phyloP scores from a whole-genome alignment of 495 filamentous ascomycete species.

The Aspergillus taichungensis region DNA sequence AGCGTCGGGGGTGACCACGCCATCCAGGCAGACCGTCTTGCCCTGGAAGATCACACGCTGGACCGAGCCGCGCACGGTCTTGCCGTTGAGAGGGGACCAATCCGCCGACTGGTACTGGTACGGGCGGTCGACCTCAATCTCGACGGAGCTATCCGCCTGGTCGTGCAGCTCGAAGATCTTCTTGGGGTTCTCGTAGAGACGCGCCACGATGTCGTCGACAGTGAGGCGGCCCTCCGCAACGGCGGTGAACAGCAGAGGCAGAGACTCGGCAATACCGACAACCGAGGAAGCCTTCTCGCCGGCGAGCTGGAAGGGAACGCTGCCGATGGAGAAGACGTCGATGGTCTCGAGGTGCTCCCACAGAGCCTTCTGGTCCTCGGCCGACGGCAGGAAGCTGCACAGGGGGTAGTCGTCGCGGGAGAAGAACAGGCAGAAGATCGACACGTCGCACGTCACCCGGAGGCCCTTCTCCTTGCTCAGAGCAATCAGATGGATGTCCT shows the following conservation, averaged over 20 bases:
- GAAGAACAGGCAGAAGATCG: conserved; percentile 72
- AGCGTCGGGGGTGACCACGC: conserved; percentile 46
- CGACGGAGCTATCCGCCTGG: conserved; percentile 62
- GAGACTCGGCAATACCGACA: conserved; percentile 66
- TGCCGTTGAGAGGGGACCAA: conserved; percentile 74
- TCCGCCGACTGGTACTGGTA: conserved; percentile 47
- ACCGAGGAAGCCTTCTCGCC: conserved; percentile 47
- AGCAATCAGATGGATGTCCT: conserved; percentile 73
- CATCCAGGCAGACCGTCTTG: conserved; percentile 70
- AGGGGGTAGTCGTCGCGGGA: conserved; percentile 66
- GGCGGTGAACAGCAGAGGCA: conserved; percentile 72
- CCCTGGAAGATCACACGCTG: conserved; percentile 73
- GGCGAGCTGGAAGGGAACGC: conserved; percentile 72
- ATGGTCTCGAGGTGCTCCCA: conserved; percentile 73
- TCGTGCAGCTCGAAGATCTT: conserved; percentile 83
- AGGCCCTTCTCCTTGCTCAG: conserved; percentile 76
- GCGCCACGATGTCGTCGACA: conserved; percentile 59
- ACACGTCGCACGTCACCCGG: conserved; percentile 78
- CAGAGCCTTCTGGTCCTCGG: conserved; percentile 64
- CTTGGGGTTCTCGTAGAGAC: conserved; percentile 75
- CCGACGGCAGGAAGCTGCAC: conserved; percentile 57
- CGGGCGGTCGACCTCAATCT: conserved; percentile 65
- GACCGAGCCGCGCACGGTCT: conserved; percentile 60
- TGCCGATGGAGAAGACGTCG: conserved; percentile 78
- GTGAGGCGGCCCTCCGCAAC: conserved; percentile 68